Evolutionary conservation across 129 eudicot species (phyloP).

Genomic region (Artemisia annua): DNA sequence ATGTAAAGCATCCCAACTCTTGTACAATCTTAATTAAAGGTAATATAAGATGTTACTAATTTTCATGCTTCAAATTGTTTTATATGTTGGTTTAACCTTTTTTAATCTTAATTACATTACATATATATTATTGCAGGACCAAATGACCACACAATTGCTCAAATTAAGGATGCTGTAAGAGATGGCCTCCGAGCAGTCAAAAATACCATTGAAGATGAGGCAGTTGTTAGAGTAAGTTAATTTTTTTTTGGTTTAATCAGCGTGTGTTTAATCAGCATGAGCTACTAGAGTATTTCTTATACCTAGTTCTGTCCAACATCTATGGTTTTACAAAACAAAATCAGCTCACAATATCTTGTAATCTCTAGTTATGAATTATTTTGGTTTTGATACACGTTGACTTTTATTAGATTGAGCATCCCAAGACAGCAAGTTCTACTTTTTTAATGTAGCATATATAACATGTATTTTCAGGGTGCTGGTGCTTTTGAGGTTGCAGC

Average conservation of each 20-base stretch:
- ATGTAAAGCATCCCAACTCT: slow-evolving; percentile 84
- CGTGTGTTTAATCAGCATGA: too few relatives aligned
- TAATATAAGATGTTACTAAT: background rate
- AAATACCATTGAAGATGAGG: slow-evolving; percentile 86
- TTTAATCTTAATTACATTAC: background rate
- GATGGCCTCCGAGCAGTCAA: slow-evolving; percentile 91
- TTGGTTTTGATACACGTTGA: too few relatives aligned
- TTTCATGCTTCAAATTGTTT: background rate
- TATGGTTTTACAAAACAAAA: too few relatives aligned
- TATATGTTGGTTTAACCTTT: background rate
- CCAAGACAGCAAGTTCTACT: too few relatives aligned
- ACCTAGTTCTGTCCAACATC: too few relatives aligned
- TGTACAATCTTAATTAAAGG: slow-evolving; percentile 93
- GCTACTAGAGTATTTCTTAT: too few relatives aligned
- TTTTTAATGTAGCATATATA: too few relatives aligned
- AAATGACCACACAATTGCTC: slow-evolving; percentile 95
- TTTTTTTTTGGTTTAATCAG: too few relatives aligned
- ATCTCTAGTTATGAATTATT: too few relatives aligned
- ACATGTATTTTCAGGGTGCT: slow-evolving; percentile 59
- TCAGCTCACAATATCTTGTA: too few relatives aligned
- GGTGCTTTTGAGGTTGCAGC: slow-evolving; percentile 98
- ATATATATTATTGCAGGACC: slow-evolving; percentile 52
- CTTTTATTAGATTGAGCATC: too few relatives aligned
- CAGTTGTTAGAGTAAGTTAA: slow-evolving; percentile 73
- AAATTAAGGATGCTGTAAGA: slow-evolving; percentile 95